Conservation (phyloP, 1,284 basidiomycete genomes). For the Rhodotorula sp. region DNA sequence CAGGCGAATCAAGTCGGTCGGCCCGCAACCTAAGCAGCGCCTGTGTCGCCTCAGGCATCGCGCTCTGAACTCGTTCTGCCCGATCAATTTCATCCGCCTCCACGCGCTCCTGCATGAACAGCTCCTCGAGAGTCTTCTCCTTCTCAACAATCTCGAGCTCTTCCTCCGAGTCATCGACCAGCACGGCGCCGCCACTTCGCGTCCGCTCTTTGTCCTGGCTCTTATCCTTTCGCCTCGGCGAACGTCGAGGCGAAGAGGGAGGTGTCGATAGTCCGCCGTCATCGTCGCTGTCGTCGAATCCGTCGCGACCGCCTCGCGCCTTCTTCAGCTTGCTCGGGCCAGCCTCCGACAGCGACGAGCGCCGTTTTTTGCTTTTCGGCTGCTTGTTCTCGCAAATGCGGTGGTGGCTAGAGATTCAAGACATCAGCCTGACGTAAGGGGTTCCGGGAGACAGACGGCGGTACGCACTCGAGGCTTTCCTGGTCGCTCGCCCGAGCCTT, state of each 20-base stretch:
- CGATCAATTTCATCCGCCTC: neutral
- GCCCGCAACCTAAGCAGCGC: neutral
- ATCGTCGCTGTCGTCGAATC: conserved; percentile 59
- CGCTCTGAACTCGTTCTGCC: neutral
- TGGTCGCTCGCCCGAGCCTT: neutral
- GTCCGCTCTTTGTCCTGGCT: conserved; percentile 33
- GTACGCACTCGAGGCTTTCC: neutral
- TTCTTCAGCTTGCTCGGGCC: neutral
- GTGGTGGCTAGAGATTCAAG: neutral
- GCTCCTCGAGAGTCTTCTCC: neutral
- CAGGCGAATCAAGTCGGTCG: neutral
- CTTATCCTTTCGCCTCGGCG: conserved; percentile 45
- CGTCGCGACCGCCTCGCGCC: neutral
- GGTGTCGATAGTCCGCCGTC: neutral
- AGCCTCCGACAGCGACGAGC: neutral
- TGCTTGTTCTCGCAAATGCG: neutral
- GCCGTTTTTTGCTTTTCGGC: neutral
- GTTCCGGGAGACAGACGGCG: no score
- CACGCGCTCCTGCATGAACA: neutral
- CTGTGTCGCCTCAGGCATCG: neutral
- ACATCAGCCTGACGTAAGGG: neutral
- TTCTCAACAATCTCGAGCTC: neutral
- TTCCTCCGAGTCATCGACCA: neutral
- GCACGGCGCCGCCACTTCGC: neutral
- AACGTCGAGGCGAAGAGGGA: neutral